These are phyloP conservation scores for Westerdykella aurantiaca DNA, from an alignment of 2,329 filamentous ascomycete species.

Conservation along the genomic window DNA sequence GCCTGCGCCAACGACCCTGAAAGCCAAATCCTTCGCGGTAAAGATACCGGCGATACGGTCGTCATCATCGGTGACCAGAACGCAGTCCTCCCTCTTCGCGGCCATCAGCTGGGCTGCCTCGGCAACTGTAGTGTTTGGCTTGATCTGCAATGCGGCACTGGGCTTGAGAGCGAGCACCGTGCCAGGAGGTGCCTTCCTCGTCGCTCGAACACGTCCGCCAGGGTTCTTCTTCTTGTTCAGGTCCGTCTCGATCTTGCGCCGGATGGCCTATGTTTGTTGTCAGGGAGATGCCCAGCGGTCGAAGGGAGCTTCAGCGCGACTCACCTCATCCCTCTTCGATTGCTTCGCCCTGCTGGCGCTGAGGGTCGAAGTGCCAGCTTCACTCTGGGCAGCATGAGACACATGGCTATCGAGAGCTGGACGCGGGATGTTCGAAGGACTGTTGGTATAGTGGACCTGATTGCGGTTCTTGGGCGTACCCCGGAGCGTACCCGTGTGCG, in stretches of 20 bases:
- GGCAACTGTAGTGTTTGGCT: conserved; percentile 85
- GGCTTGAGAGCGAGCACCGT: conserved; percentile 94
- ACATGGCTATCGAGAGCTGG: conserved; percentile 59
- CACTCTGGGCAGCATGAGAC: conserved; percentile 47
- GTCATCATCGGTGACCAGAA: conserved; percentile 94
- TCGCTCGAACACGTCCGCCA: conserved; percentile 70
- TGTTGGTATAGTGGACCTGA: conserved; percentile 56
- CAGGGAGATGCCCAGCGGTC: conserved; percentile 12
- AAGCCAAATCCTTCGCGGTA: conserved; percentile 96
- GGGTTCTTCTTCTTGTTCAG: conserved; percentile 94
- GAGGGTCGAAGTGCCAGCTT: conserved; percentile 61
- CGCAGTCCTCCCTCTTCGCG: conserved; percentile 95
- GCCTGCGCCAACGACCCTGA: conserved; percentile 87
- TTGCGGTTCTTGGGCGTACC: conserved; percentile 63
- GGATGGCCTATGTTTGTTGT: conserved; percentile 66
- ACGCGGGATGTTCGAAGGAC: conserved; percentile 66
- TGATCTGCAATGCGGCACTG: conserved; percentile 94
- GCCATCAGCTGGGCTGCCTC: conserved; percentile 99
- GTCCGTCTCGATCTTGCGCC: conserved; percentile 92
- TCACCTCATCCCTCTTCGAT: conserved; percentile 95
- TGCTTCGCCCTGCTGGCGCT: conserved; percentile 95
- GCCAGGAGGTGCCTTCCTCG: conserved; percentile 89
- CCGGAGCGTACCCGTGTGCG: conserved; percentile 59
- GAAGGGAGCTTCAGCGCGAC: conserved; percentile 25
- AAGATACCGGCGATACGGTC: conserved; percentile 98